phyloP scores from a whole-genome alignment of 306 rosid species.

The Luffa aegyptiaca region DNA sequence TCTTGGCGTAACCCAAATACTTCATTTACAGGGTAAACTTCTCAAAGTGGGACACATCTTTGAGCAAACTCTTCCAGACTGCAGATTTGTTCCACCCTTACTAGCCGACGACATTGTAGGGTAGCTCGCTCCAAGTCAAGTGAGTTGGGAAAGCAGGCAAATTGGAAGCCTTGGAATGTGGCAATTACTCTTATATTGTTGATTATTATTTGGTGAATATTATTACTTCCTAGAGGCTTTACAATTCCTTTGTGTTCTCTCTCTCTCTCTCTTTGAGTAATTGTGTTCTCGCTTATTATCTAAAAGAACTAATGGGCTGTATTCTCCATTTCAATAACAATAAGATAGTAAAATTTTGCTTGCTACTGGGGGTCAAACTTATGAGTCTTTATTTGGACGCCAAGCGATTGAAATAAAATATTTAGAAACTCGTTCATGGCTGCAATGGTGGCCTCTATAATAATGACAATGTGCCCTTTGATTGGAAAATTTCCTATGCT shows the following conservation, averaged over 20 bases:
- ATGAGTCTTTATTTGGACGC: background rate
- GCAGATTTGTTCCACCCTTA: constrained; percentile 78
- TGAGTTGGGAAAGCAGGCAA: background rate
- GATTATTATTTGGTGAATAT: background rate
- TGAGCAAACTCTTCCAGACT: constrained; percentile 72
- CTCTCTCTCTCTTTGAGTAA: background rate
- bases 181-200: background rate
- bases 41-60: constrained; percentile 86
- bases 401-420: background rate
- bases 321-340: background rate
- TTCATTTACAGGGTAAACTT: constrained; percentile 53
- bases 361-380: background rate
- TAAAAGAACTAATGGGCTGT: background rate
- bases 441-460: too few relatives aligned
- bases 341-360: background rate
- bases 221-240: background rate
- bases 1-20: background rate
- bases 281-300: background rate
- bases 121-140: background rate
- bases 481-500: too few relatives aligned
- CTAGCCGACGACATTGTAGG: constrained; percentile 25
- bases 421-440: too few relatives aligned
- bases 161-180: background rate
- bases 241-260: background rate
- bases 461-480: too few relatives aligned